phyloP scores from a whole-genome alignment of 345 rosid species.

The Heritiera littoralis region DNA sequence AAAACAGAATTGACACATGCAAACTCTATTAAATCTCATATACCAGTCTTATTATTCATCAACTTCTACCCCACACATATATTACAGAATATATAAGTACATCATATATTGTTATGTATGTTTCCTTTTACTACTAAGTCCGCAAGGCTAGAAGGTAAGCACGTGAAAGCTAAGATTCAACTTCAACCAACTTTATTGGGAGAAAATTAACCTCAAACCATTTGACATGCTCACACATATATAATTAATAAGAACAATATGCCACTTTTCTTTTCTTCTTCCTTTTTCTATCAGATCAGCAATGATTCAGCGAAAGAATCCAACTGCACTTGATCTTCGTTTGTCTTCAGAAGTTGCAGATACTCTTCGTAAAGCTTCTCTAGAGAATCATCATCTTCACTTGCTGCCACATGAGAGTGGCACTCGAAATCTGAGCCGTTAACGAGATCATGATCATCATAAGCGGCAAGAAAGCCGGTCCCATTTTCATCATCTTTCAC shows the following conservation, averaged over 20 bases:
- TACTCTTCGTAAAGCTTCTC: conserved; percentile 51
- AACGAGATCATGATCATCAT: conserved; percentile 21
- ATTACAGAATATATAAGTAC: no score
- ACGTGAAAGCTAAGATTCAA: conserved; percentile 20
- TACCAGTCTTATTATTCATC: not conserved
- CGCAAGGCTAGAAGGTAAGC: conserved; percentile 18
- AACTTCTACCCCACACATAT: not conserved
- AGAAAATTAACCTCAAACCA: not conserved
- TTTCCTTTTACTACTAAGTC: no score
- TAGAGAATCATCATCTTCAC: conserved; percentile 16
- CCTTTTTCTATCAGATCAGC: conserved; percentile 11
- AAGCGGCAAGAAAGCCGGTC: conserved; percentile 25
- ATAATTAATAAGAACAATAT: not conserved
- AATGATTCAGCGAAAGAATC: conserved; percentile 41
- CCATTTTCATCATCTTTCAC: conserved; percentile 14
- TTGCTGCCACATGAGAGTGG: conserved; percentile 21
- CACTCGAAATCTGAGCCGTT: conserved; percentile 33
- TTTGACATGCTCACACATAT: not conserved
- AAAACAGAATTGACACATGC: no score
- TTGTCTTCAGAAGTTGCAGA: conserved; percentile 39
- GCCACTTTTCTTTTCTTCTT: no score
- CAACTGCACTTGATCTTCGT: conserved; percentile 32
- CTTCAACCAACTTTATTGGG: conserved; percentile 9
- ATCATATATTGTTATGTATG: not conserved
- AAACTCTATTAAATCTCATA: not conserved